Evolutionary conservation across 179 eudicot species (phyloP), one percentile per base, ranked within the genome.

Genomic region (Heliamphora pulchella): DNA sequence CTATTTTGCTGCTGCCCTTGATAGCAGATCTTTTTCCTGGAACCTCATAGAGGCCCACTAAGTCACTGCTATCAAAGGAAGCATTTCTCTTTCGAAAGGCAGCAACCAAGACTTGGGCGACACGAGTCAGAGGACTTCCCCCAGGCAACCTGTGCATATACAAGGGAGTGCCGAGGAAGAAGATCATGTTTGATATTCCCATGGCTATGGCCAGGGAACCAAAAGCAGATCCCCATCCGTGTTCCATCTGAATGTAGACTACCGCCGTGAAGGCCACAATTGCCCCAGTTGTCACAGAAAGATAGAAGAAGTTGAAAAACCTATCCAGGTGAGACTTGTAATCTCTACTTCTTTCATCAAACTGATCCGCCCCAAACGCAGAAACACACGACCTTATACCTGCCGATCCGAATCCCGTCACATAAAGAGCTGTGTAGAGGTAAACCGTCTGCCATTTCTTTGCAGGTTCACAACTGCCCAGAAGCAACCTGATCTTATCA

Each of bases 351-450:
- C 87, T 90, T 80, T 94, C 98, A 57, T 94, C 97, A 68, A 93
- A 93, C 74, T 93, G 98, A 89, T 93, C 98, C 0, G 98, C 98
- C 2, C 98, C 98, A 43, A 93, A 93, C 31, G 98, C 90, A 44
- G 98, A 93, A 22, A 93, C 98, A 48, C 98, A 93, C 0, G 98
- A 97, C 86, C 98, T 89, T 69, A 94, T 94, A 5, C 98, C 98
- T 1, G 97, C 98, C 5, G 98, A 97, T 82, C 98, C 98, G 54
- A 94, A 92, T 11, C 92, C 98, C 7, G 98, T 91, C 69, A 94
- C 74, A 75, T 94, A 94, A 6, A 94, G 89, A 58, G 86, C 85
- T 15, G 89, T 69, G 78, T 94, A 81, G 58, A 94, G 93, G 85
- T 90, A 90, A 8, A 84, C 68, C 97, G 91, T 90, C 85, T 94